Evolutionary conservation across 208 protist genomes (phyloP).

Genomic region (Leishmania gerbilli): DNA sequence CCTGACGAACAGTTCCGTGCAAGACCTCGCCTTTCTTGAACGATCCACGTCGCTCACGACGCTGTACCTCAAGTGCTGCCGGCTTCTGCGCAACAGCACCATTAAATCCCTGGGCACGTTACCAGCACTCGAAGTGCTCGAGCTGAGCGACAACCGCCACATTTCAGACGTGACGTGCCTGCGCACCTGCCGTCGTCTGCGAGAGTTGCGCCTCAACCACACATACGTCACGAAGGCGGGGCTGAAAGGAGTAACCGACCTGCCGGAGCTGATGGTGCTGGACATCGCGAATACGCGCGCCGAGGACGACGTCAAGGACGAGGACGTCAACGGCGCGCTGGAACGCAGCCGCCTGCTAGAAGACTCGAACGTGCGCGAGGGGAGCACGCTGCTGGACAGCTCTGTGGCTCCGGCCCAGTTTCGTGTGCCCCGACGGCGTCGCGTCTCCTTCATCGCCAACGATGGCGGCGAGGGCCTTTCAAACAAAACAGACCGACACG

Average conservation of each 20-base stretch:
- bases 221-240: slow-evolving; percentile 46
- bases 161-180: slow-evolving; percentile 58
- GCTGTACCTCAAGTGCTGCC: slow-evolving; percentile 46
- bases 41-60: slow-evolving; percentile 30
- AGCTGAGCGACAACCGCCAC: slow-evolving; percentile 48
- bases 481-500: neutral
- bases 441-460: slow-evolving; percentile 39
- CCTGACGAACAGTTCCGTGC: slow-evolving; percentile 47
- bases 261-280: slow-evolving; percentile 44
- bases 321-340: slow-evolving; percentile 5
- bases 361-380: slow-evolving; percentile 31
- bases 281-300: slow-evolving; percentile 52
- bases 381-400: slow-evolving; percentile 37
- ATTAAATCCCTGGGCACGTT: slow-evolving; percentile 25
- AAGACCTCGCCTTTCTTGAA: slow-evolving; percentile 50
- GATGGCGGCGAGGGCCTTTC: slow-evolving; percentile 11
- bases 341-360: slow-evolving; percentile 18
- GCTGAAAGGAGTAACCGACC: slow-evolving; percentile 32
- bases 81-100: slow-evolving; percentile 33
- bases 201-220: slow-evolving; percentile 42
- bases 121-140: slow-evolving; percentile 43
- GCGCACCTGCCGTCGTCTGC: slow-evolving; percentile 34
- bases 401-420: slow-evolving; percentile 40
- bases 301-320: slow-evolving; percentile 36
- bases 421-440: slow-evolving; percentile 44